A percentile compares a stretch with the other conserved stretches of the same genome.
phyloP scores from a whole-genome alignment of 2,329 filamentous ascomycete genomes.

The Ceratocystis harringtonii region DNA sequence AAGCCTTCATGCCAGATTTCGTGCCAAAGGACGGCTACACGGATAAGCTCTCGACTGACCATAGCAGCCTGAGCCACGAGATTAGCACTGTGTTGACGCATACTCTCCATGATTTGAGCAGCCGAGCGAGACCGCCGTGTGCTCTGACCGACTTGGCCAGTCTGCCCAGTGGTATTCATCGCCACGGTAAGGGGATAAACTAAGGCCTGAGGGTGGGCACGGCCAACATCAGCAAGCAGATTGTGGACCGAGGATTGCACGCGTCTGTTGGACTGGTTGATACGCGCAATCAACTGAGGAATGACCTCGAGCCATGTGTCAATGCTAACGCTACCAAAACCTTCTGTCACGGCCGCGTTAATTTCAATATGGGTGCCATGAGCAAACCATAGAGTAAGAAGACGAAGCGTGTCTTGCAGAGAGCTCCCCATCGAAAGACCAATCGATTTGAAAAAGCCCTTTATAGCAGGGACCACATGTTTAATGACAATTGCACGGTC shows the following conservation, averaged over 20 bases:
- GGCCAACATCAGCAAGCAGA: constrained; percentile 78
- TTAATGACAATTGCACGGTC: constrained; percentile 59
- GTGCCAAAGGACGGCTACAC: constrained; percentile 94
- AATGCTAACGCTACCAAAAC: constrained; percentile 80
- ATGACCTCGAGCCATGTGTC: constrained; percentile 99
- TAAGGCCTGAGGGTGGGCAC: constrained; percentile 85
- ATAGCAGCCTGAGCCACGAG: constrained; percentile 90
- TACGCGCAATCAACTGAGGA: constrained; percentile 88
- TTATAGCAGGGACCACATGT: constrained; percentile 86
- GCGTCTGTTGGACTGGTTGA: constrained; percentile 84
- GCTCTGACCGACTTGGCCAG: constrained; percentile 36
- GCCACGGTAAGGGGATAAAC: constrained; percentile 96
- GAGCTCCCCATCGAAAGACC: constrained; percentile 82
- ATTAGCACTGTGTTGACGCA: constrained; percentile 84
- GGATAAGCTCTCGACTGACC: constrained; percentile 91
- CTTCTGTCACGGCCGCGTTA: constrained; percentile 74
- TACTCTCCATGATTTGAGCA: constrained; percentile 89
- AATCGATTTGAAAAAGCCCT: constrained; percentile 96
- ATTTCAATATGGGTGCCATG: constrained; percentile 83
- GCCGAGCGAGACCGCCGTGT: constrained; percentile 75
- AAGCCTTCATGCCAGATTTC: constrained; percentile 98
- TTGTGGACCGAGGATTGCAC: constrained; percentile 87
- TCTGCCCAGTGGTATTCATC: constrained; percentile 59
- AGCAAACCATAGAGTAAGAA: constrained; percentile 91
- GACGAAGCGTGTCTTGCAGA: constrained; percentile 80